phyloP scores from a whole-genome alignment of 768 basidiomycete species.

The Termitomyces sp. region DNA sequence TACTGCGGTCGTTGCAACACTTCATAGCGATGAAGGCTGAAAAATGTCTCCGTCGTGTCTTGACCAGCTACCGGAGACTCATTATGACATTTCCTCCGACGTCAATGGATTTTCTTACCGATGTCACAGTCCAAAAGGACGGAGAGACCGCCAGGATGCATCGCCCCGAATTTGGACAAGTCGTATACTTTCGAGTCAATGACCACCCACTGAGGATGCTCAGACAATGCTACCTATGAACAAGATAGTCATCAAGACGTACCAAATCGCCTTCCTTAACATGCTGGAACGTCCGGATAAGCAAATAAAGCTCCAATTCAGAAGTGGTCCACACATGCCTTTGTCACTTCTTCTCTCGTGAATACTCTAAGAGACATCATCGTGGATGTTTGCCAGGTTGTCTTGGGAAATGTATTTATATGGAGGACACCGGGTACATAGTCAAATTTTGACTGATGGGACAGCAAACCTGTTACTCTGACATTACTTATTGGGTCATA shows the following conservation, averaged over 20 bases:
- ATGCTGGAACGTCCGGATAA: conserved; percentile 8
- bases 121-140: conserved; percentile 67
- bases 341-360: conserved; percentile 14
- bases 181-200: conserved; percentile 51
- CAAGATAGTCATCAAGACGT: background rate
- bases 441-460: background rate
- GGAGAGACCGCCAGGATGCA: conserved; percentile 72
- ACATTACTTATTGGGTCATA: background rate
- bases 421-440: conserved; percentile 13
- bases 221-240: background rate
- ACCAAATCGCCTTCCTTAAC: conserved; percentile 14
- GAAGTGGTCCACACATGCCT: conserved; percentile 5
- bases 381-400: background rate
- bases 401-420: conserved; percentile 4
- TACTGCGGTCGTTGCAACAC: conserved; percentile 65
- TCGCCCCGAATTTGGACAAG: conserved; percentile 61
- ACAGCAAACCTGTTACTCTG: background rate
- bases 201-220: conserved; percentile 12
- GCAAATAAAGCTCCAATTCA: background rate
- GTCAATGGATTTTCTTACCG: conserved; percentile 32
- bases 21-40: conserved; percentile 69
- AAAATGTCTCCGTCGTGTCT: conserved; percentile 73
- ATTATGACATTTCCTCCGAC: background rate
- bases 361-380: conserved; percentile 13
- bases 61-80: conserved; percentile 48